These are phyloP conservation scores for Lipomyces yamadae DNA, from an alignment of 805 yeast genomes.

Conservation along the genomic window DNA sequence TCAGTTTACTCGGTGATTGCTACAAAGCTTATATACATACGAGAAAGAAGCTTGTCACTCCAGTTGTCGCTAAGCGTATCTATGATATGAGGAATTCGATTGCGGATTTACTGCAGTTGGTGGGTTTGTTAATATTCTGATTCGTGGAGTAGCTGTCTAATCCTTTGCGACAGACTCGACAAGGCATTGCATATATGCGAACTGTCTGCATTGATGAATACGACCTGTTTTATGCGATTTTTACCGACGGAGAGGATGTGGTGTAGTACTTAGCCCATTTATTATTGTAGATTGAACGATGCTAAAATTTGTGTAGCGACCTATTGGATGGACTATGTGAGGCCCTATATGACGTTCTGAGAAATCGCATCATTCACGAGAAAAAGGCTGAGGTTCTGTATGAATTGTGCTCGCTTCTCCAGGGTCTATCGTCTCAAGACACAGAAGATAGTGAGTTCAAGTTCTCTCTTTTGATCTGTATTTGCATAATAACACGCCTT, in stretches of 20 bases:
- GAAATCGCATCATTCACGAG: slow-evolving; percentile 73
- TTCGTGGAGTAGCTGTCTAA: neutral
- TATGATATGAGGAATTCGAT: slow-evolving; percentile 43
- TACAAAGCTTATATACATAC: slow-evolving; percentile 64
- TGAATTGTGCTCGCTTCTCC: slow-evolving; percentile 72
- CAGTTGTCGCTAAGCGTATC: slow-evolving; percentile 50
- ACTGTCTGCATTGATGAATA: slow-evolving; percentile 66
- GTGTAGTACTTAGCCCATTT: slow-evolving; percentile 46
- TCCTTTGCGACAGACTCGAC: slow-evolving; percentile 52
- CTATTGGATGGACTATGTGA: slow-evolving; percentile 73
- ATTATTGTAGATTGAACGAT: neutral
- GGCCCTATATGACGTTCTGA: slow-evolving; percentile 72
- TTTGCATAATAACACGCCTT: neutral
- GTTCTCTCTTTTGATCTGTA: neutral
- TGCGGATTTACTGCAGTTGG: slow-evolving; percentile 57
- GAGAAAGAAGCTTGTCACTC: slow-evolving; percentile 57
- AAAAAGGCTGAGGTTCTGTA: slow-evolving; percentile 69
- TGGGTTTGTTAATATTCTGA: neutral
- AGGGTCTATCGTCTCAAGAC: slow-evolving; percentile 41
- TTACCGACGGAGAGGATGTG: slow-evolving; percentile 48
- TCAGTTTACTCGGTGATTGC: slow-evolving; percentile 70
- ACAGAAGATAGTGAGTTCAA: slow-evolving; percentile 24
- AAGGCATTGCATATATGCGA: slow-evolving; percentile 62
- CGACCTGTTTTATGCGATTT: slow-evolving; percentile 60
- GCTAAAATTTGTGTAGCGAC: slow-evolving; percentile 36